Base-by-base conservation (phyloP, 176 grass and related monocot genomes). In the Aegilops speltoides region DNA sequence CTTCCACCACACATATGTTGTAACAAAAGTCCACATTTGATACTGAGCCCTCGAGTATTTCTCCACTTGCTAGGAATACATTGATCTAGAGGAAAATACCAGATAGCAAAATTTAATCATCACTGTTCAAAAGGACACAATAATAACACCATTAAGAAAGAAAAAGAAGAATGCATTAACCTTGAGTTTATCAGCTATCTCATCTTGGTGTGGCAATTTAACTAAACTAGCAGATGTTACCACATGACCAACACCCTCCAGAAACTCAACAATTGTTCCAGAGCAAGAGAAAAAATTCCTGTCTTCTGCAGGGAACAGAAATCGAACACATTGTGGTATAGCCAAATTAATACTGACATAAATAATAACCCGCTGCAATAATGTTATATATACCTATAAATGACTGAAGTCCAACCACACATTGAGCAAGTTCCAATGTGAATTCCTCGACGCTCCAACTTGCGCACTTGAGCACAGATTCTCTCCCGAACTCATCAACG, bases 201-300 rank as follows among this genome's bases (percentile, higher is more conserved):
- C 22, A 10, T 78, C 83, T 78, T 85, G 32, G 73, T 78, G 61
- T 77, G 73, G 19, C 11, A 64, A 68, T 68, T 22, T 78, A 17
- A 85, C 46, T 77, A 85, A 68, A 68, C 83, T 85, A 22, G 83
- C 73, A 68, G 73, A 85, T 65, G 83, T 85, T 11, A 85, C 73
- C 16, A 85, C 73, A 67, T 54, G 54, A 85, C 22, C 73, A 78
- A 48, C 20, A 78, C 23, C 73, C 64, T 38, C 20, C 31, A 14
- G 4, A 56, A 37, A 68, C 16, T 85, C 73, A 85, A 85, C 24
- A 28, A 68, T 68, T 38, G 61, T 68, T 46, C 83, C 62, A 78
- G 73, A 78, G 83, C 41, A 85, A 26, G 73, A 50, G 41, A 85
- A 85, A 13, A 85, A 8, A 6, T 78, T 3, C 5, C 17, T 85